These are phyloP conservation scores for Quercus alba DNA, from an alignment of 306 rosid genomes.

Conservation along the genomic window DNA sequence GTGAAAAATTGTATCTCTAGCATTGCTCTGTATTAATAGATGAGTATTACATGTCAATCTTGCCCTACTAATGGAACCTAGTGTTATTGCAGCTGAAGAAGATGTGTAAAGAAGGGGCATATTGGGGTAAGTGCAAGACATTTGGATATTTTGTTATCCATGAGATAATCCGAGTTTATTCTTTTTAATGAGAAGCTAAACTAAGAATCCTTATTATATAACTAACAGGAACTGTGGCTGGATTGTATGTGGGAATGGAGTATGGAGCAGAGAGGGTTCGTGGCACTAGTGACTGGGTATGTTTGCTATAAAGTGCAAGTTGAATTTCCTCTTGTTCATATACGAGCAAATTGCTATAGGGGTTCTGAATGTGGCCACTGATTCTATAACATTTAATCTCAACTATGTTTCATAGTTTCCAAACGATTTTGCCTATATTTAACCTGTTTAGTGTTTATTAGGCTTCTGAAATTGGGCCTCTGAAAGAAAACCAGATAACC, in stretches of 20 bases:
- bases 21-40: neutral
- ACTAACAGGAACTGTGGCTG: slow-evolving; percentile 68
- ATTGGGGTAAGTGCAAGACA: slow-evolving; percentile 68
- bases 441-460: neutral
- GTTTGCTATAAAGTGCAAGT: slow-evolving; percentile 16
- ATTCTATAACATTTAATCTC: neutral
- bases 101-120: slow-evolving; percentile 96
- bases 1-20: neutral
- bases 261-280: slow-evolving; percentile 74
- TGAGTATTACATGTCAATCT: slow-evolving; percentile 1
- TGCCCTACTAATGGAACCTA: slow-evolving; percentile 22
- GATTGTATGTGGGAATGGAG: slow-evolving; percentile 76
- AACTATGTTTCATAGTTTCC: neutral
- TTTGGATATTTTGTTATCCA: slow-evolving; percentile 6
- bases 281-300: slow-evolving; percentile 90
- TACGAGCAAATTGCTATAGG: neutral
- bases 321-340: slow-evolving; percentile 1
- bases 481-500: neutral
- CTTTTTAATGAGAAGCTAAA: neutral
- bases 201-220: neutral
- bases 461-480: neutral
- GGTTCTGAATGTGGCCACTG: neutral
- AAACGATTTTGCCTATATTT: neutral
- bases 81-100: slow-evolving; percentile 81
- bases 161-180: neutral